Conservation (phyloP, 2,329 filamentous ascomycete species). For the Paracamarosporium sp. region DNA sequence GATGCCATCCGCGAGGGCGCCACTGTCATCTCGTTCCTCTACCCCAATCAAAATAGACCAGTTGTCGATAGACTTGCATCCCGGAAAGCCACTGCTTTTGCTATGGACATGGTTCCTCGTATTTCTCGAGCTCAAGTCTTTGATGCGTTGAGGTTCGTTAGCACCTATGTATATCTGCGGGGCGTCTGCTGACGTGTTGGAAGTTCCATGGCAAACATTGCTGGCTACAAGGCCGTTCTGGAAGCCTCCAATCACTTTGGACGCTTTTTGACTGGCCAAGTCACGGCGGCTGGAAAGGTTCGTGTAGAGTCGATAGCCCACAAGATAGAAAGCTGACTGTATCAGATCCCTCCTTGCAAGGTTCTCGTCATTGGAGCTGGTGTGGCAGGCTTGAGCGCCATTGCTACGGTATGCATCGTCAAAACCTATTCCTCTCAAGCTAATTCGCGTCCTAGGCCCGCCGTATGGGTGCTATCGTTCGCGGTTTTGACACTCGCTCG, state of each 20-base stretch:
- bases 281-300: slow-evolving; percentile 77
- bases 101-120: slow-evolving; percentile 91
- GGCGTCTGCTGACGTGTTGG: slow-evolving; percentile 12
- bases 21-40: slow-evolving; percentile 82
- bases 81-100: slow-evolving; percentile 77
- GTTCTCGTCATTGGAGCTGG: slow-evolving; percentile 89
- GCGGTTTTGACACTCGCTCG: slow-evolving; percentile 89
- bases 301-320: not conserved
- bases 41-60: slow-evolving; percentile 79
- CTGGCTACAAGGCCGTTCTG: slow-evolving; percentile 89
- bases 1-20: slow-evolving; percentile 71
- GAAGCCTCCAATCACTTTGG: slow-evolving; percentile 91
- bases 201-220: slow-evolving; percentile 93
- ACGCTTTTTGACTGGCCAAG: slow-evolving; percentile 85
- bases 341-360: slow-evolving; percentile 86
- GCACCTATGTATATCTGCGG: not conserved
- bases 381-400: slow-evolving; percentile 86
- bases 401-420: slow-evolving; percentile 66
- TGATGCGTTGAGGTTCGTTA: slow-evolving; percentile 68
- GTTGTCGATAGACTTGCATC: slow-evolving; percentile 76
- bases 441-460: slow-evolving; percentile 62
- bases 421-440: slow-evolving; percentile 1
- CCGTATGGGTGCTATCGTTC: slow-evolving; percentile 85
- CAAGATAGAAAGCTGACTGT: slow-evolving; percentile 2
- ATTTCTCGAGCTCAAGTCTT: slow-evolving; percentile 90